These are phyloP conservation scores for Pisolithus thermaeus DNA, from an alignment of 1,284 basidiomycete species.

Conservation along the genomic window DNA sequence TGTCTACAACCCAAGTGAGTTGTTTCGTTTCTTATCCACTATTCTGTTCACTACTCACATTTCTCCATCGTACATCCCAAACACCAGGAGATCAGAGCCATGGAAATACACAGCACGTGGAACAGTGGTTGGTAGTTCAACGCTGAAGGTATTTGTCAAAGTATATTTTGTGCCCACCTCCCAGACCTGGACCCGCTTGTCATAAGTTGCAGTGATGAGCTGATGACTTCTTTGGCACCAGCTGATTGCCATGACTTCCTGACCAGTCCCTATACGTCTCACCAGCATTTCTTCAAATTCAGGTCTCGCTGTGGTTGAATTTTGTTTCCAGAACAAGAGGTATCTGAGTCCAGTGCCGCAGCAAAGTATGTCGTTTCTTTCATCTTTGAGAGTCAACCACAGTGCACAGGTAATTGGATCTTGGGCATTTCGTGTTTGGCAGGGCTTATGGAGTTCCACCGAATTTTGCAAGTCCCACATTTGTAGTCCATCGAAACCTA, in stretches of 20 bases:
- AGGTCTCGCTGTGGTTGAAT: neutral
- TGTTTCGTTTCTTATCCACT: neutral
- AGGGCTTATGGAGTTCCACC: neutral
- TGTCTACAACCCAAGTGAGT: neutral
- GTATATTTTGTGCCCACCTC: neutral
- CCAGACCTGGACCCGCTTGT: conserved; percentile 9
- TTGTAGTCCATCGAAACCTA: conserved; percentile 5
- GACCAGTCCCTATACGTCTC: neutral
- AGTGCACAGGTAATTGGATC: conserved; percentile 3
- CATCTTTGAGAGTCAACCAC: conserved; percentile 4
- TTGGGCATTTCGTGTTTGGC: neutral
- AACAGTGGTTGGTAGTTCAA: conserved; percentile 1
- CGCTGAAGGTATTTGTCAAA: conserved; percentile 2
- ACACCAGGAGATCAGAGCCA: neutral
- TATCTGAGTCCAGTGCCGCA: conserved; percentile 3
- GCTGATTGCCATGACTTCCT: conserved; percentile 6
- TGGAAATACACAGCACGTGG: neutral
- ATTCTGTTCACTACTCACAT: conserved; percentile 3
- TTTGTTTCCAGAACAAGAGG: conserved; percentile 2
- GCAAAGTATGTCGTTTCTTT: neutral
- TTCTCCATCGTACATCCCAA: conserved; percentile 5
- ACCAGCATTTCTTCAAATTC: conserved; percentile 4
- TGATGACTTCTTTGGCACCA: neutral
- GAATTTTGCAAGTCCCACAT: conserved; percentile 6
- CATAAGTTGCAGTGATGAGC: neutral